Conservation (phyloP, 192 early-diverging fungal genomes). For the Coemansia sp. region DNA sequence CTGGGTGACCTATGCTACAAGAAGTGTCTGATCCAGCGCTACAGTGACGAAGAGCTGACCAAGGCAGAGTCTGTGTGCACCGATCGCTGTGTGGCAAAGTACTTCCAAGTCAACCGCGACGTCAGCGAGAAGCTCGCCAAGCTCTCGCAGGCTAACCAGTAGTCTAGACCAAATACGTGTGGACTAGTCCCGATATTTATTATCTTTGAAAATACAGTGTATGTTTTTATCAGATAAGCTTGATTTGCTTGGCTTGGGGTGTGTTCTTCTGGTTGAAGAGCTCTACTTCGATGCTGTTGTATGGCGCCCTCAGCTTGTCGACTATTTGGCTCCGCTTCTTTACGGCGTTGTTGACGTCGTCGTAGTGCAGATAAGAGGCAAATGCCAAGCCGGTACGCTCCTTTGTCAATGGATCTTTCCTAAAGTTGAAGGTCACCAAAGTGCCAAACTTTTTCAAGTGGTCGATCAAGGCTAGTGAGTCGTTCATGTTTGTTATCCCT, state of each 20-base stretch:
- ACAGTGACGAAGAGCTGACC: constrained; percentile 78
- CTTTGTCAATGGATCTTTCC: constrained; percentile 34
- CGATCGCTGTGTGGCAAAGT: constrained; percentile 89
- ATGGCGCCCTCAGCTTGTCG: constrained; percentile 18
- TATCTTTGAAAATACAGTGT: constrained; percentile 3
- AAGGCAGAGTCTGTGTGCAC: constrained; percentile 91
- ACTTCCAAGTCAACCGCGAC: constrained; percentile 76
- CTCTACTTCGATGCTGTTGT: constrained; percentile 26
- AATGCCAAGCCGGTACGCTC: constrained; percentile 41
- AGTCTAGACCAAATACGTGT: not conserved
- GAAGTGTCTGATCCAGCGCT: constrained; percentile 83
- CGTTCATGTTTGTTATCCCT: constrained; percentile 19
- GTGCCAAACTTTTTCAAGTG: constrained; percentile 46
- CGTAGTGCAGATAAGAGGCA: constrained; percentile 29
- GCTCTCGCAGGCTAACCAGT: constrained; percentile 44
- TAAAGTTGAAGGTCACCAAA: constrained; percentile 33
- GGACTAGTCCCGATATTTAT: not conserved
- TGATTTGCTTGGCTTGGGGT: not conserved
- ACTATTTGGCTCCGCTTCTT: constrained; percentile 18
- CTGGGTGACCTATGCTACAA: constrained; percentile 78
- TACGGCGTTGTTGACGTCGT: constrained; percentile 25
- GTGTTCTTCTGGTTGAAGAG: not conserved
- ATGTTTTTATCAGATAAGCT: not conserved
- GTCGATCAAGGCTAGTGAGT: constrained; percentile 28
- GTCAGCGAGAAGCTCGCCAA: constrained; percentile 76